A percentile compares a stretch with the other conserved stretches of the same genome.
Conservation (phyloP, 257 asterid species). For the Thymus mandschuricus region DNA sequence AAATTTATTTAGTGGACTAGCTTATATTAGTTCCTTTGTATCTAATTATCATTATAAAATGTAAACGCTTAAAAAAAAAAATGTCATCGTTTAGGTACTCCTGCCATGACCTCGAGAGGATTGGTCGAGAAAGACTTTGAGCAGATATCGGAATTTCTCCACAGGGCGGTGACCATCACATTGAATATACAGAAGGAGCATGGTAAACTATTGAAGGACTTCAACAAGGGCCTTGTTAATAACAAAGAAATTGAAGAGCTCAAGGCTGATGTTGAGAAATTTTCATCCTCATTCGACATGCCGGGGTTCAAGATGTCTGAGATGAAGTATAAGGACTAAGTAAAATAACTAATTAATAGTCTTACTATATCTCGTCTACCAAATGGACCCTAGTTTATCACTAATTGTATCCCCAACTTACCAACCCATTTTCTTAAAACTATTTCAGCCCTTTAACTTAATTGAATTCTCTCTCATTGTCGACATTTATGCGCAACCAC, state of each 20-base stretch:
- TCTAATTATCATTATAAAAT: background rate
- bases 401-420: no score
- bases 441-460: no score
- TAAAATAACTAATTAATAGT: background rate
- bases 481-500: no score
- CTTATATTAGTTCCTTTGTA: background rate
- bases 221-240: constrained; percentile 85
- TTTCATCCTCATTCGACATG: constrained; percentile 81
- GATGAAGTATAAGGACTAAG: constrained; percentile 85
- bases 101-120: constrained; percentile 98
- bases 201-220: constrained; percentile 93
- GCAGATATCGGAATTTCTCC: constrained; percentile 93
- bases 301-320: constrained; percentile 91
- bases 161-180: constrained; percentile 77
- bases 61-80: background rate
- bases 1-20: background rate
- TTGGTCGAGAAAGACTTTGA: constrained; percentile 95
- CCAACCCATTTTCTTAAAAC: no score
- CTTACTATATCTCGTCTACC: no score
- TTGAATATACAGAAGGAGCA: constrained; percentile 85
- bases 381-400: no score
- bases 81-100: constrained; percentile 62
- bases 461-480: no score
- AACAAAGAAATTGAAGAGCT: constrained; percentile 90
- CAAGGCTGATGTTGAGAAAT: constrained; percentile 91